Percentiles rank a stretch among this genome's conserved stretches.
These are phyloP conservation scores for Stagonosporopsis vannaccii DNA, from an alignment of 2,329 filamentous ascomycete genomes.

Conservation along the genomic window DNA sequence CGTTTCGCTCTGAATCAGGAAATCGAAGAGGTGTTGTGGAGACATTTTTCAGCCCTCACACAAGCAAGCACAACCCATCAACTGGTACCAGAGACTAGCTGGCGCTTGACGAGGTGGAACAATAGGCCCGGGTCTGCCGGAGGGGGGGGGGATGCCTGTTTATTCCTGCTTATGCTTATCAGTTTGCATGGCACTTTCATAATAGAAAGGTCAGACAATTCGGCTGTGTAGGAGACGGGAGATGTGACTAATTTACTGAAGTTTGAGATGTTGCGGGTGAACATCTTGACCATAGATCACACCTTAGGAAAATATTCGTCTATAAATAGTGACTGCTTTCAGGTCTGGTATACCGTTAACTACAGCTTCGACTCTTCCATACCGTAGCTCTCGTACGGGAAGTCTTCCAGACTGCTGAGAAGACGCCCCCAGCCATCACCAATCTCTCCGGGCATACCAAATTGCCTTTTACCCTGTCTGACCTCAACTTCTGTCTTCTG, in stretches of 20 bases:
- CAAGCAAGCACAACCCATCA: not conserved
- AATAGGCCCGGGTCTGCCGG: too few relatives aligned
- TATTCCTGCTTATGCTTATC: too few relatives aligned
- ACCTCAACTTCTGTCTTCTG: slow-evolving; percentile 48
- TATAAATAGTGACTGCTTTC: not conserved
- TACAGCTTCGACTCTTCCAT: slow-evolving; percentile 48
- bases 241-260: not conserved
- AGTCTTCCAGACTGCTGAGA: slow-evolving; percentile 62
- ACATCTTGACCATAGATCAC: not conserved
- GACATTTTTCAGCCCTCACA: not conserved
- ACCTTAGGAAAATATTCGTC: not conserved
- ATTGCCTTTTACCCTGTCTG: slow-evolving; percentile 48
- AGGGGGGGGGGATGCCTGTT: too few relatives aligned
- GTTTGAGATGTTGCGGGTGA: not conserved
- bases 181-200: too few relatives aligned
- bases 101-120: too few relatives aligned
- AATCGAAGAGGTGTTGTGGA: not conserved
- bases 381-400: slow-evolving; percentile 67
- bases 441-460: slow-evolving; percentile 61
- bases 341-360: not conserved
- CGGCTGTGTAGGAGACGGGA: too few relatives aligned
- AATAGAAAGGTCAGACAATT: too few relatives aligned
- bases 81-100: too few relatives aligned
- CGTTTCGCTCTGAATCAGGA: not conserved
- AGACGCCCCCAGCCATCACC: slow-evolving; percentile 68